Base-by-base conservation (phyloP, 2,329 filamentous ascomycete genomes). In the Claviceps citrina region DNA sequence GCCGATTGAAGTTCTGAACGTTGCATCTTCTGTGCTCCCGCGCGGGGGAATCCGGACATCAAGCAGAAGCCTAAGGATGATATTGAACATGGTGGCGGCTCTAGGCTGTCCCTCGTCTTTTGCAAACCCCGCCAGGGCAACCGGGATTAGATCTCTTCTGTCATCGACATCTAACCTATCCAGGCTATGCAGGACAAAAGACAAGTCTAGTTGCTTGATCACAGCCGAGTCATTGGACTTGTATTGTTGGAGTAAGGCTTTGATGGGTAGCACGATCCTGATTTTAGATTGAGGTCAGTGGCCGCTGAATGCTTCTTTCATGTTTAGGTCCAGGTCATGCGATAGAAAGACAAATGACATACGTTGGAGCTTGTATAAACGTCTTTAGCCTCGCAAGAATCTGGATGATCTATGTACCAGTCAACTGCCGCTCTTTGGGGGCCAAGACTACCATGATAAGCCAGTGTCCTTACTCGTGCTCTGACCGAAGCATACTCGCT, bases 191-290 rank as follows among this genome's bases (percentile, higher is more conserved):
- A 93, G 84, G 28, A 95, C 81, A 55, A 93, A 94, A 15, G 82
- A 70, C 31, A 96, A 65, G 59, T 96, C 87, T 50, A 95, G 82
- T 55, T 93, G 84, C 46, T 84, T 80, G 47, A 98, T 76, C 28
- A 95, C 68, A 1, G 78, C 66, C 10, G 78, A 80, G 30, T 76
- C 68, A 28, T 75, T 76, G 18, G 83, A 53, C 58, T 93, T 93
- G 68, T 93, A 95, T 57, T 96, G 91, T 49, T 86, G 80, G 40
- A 96, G 60, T 15, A 98, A 68, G 13, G 78, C 76, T n/a, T 76
- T 72, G 10, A 96, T 86, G 0, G 91, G 91, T 5, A 98, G 66
- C 40, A 87, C 70, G 47, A 95, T 76, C 36, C 71, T 71, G 26
- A 16, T 8, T 39, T 15, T 27, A 25, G 10, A 18, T 6, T 15